Base-by-base conservation (phyloP, 2,329 filamentous ascomycete species). In the Simplicillium sp. region DNA sequence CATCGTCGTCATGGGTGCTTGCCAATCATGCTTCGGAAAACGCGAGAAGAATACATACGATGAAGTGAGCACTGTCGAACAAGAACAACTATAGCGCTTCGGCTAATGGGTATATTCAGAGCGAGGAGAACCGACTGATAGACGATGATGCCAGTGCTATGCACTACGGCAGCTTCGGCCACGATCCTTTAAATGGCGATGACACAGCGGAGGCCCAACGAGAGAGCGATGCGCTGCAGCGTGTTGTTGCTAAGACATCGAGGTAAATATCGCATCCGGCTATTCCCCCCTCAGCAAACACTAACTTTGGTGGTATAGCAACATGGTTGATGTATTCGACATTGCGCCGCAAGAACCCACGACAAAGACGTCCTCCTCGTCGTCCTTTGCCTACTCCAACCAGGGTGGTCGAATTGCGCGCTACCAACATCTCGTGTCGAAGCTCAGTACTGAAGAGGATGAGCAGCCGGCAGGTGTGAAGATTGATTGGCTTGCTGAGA, bases 301-400 rank as follows among this genome's bases (percentile, higher is more conserved):
- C 31, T 33, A 33, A 33, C 13, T 7, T 25, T 12, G 9, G 7
- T 25, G 4, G n/a, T 14, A 8, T 53, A 82, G 78, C 52, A 80
- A 81, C 51, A 75, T 82, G 61, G 77, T 82, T 45, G 78, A 82
- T 54, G 75, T 82, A 36, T 82, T 81, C 59, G 77, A 81, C 47
- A 78, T 80, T 52, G 70, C 73, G 29, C 74, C 75, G 16, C 69
- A 73, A 43, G 68, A 69, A 44, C 57, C 61, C 29, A 51, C 54
- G 38, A 50, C 55, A 46, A 51, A 65, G 49, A 51, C 60, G 47
- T 44, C 55, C 44, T 45, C 56, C 50, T n/a, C n/a, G 49, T 53
- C 61, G 13, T 62, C 62, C 1, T 74, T 73, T 40, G 61, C 61
- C 18, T 70, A 72, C 49, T 66, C 71, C 39, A 71, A 69, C 37